Percentiles rank a stretch among this genome's conserved stretches.
Conservation (phyloP, 2,329 filamentous ascomycete genomes). For the Arthrinium phaeospermum region DNA sequence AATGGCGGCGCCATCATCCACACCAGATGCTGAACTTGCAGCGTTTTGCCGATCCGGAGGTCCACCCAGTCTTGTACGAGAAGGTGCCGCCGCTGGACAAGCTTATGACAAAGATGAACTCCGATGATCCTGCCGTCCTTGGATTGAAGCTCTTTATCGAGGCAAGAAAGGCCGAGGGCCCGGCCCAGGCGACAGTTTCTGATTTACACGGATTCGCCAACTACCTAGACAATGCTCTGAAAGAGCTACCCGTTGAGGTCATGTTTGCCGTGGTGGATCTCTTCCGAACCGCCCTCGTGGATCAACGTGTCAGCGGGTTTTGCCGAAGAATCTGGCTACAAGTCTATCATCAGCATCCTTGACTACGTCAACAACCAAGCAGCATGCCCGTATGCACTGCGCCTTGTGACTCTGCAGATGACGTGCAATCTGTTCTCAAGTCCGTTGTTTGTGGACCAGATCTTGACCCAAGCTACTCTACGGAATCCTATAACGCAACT, state of each 20-base stretch:
- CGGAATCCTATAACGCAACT: conserved; percentile 68
- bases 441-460: conserved; percentile 69
- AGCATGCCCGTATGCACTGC: conserved; percentile 77
- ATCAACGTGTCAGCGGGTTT: conserved; percentile 83
- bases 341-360: conserved; percentile 67
- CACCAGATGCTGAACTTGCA: conserved; percentile 76
- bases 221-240: conserved; percentile 63
- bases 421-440: conserved; percentile 85
- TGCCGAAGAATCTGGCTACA: conserved; percentile 73
- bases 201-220: conserved; percentile 68
- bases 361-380: conserved; percentile 61
- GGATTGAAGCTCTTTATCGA: conserved; percentile 76
- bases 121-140: conserved; percentile 64
- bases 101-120: conserved; percentile 79
- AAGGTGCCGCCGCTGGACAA: conserved; percentile 86
- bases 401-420: conserved; percentile 83
- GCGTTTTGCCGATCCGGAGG: conserved; percentile 67
- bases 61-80: conserved; percentile 72
- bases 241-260: conserved; percentile 63
- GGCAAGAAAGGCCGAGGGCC: conserved; percentile 59
- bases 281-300: conserved; percentile 76
- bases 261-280: conserved; percentile 89
- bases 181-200: conserved; percentile 72
- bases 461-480: conserved; percentile 59
- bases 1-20: conserved; percentile 76